Evolutionary conservation across 2,329 filamentous ascomycete genomes (phyloP).

Genomic region (Lasiodiplodia sp.): DNA sequence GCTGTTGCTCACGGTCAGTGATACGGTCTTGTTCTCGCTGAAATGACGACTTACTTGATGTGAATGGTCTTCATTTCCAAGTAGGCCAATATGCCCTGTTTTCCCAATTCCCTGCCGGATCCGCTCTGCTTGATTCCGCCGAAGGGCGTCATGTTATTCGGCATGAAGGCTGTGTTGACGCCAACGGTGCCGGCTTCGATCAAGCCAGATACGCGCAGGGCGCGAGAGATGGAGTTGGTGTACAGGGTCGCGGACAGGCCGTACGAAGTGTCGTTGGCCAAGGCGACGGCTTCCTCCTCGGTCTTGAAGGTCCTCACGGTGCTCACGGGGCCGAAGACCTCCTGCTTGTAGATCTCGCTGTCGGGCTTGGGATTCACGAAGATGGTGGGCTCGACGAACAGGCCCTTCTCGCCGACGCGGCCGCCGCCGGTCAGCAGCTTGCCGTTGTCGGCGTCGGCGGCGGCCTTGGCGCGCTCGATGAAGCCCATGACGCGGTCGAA

Average conservation of each 20-base stretch:
- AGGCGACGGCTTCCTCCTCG: slow-evolving; percentile 42
- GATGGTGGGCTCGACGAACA: slow-evolving; percentile 42
- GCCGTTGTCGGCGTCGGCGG: slow-evolving; percentile 32
- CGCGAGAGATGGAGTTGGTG: slow-evolving; percentile 37
- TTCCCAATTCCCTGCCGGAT: slow-evolving; percentile 43
- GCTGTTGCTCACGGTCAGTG: neutral
- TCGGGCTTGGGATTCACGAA: slow-evolving; percentile 41
- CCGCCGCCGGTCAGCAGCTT: slow-evolving; percentile 43
- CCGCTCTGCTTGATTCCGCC: slow-evolving; percentile 45
- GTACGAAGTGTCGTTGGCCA: slow-evolving; percentile 44
- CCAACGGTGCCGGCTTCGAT: slow-evolving; percentile 44
- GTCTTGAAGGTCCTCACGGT: slow-evolving; percentile 43
- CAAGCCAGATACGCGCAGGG: slow-evolving; percentile 40
- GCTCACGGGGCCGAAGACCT: slow-evolving; percentile 45
- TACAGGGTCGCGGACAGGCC: slow-evolving; percentile 36
- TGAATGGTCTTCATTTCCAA: slow-evolving; percentile 43
- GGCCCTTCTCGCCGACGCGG: slow-evolving; percentile 41
- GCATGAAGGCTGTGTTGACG: slow-evolving; percentile 39
- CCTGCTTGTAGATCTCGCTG: slow-evolving; percentile 40
- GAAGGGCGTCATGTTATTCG: slow-evolving; percentile 39
- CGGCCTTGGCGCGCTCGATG: slow-evolving; percentile 43
- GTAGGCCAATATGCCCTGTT: slow-evolving; percentile 42
- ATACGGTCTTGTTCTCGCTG: neutral
- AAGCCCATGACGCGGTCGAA: slow-evolving; percentile 46
- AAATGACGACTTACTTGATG: slow-evolving; percentile 35